phyloP scores from a whole-genome alignment of 2,329 filamentous ascomycete genomes.

The Fusarium avenaceum region DNA sequence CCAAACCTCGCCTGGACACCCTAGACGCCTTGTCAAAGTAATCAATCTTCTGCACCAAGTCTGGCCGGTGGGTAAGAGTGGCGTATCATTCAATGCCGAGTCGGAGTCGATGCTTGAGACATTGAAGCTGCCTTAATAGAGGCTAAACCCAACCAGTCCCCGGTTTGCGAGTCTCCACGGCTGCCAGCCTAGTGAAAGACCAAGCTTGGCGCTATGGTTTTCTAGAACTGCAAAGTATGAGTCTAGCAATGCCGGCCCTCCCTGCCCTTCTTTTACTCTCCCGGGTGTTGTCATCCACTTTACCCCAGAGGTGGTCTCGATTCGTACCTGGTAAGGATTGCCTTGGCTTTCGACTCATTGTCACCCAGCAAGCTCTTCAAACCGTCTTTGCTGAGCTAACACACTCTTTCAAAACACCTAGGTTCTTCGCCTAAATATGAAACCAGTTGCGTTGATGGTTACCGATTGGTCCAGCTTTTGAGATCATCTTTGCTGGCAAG shows the following conservation, averaged over 20 bases:
- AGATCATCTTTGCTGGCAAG: slow-evolving; percentile 26
- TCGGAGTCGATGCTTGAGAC: slow-evolving; percentile 16
- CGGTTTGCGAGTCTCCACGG: slow-evolving; percentile 29
- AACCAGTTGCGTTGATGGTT: slow-evolving; percentile 41
- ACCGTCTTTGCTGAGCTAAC: slow-evolving; percentile 24
- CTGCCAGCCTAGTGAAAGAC: slow-evolving; percentile 9
- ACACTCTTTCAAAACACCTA: slow-evolving; percentile 32
- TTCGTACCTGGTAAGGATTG: slow-evolving; percentile 40
- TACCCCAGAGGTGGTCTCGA: slow-evolving; percentile 46
- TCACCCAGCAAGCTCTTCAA: slow-evolving; percentile 31
- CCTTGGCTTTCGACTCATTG: slow-evolving; percentile 44
- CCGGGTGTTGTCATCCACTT: slow-evolving; percentile 41
- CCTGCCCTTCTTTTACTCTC: slow-evolving; percentile 36
- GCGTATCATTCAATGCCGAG: slow-evolving; percentile 23
- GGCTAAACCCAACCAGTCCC: slow-evolving; percentile 27
- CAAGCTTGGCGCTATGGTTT: slow-evolving; percentile 33
- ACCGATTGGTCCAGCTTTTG: slow-evolving; percentile 34
- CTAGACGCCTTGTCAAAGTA: slow-evolving; percentile 16
- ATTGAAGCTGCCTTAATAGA: slow-evolving; percentile 24
- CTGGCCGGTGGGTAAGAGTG: slow-evolving; percentile 25
- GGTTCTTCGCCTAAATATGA: slow-evolving; percentile 49
- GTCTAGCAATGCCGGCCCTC: slow-evolving; percentile 39
- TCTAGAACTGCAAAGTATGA: slow-evolving; percentile 43
- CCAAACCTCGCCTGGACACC: slow-evolving; percentile 36
- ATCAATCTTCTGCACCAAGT: slow-evolving; percentile 39